Base-by-base conservation (phyloP, 106 monocot species). In the Acorus gramineus region DNA sequence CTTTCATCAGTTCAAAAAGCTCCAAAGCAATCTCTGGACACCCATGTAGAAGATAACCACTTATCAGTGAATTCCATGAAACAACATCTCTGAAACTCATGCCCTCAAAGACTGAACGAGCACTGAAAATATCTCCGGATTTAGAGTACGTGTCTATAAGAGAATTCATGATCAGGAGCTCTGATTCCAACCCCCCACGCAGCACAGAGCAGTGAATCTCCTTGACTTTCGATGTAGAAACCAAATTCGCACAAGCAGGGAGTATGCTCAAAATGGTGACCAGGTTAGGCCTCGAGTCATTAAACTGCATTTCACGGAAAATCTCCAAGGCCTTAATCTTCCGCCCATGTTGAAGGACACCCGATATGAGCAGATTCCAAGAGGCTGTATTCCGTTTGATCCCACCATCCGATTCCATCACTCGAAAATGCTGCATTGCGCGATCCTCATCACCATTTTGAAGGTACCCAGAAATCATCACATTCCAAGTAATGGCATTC, bases 401-500 rank as follows among this genome's bases (percentile, higher is more conserved):
- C 56, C 90, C 28, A 28, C 28, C 87, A 14, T 74, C 70, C 9
- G 28, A 68, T 73, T 89, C 94, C 95, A 95, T 95, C 49, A 43
- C 78, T 50, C 74, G 72, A 68, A 95, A 90, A 13, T 87, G 78
- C n/a, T 95, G 82, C 72, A 87, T 73, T 46, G 90, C 95, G 70
- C 73, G 80, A 8, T 90, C 86, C 61, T 85, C 90, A 50, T 87
- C 90, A 13, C 85, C 80, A 68, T 84, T 86, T 14, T 85, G 84
- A 50, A 95, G 71, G 48, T 87, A 95, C 5, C 86, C 90, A 11
- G 86, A 87, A 53, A 95, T 81, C 87, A 95, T 80, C 45, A 71
- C 76, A 73, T 95, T 95, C 95, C 95, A 95, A 66, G 90, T 87
- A 8, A 95, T 78, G 8, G 79, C 87, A 82, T 90, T 87, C 49